These are phyloP conservation scores for Nicotiana undulata DNA, from an alignment of 257 asterid species.

Conservation along the genomic window DNA sequence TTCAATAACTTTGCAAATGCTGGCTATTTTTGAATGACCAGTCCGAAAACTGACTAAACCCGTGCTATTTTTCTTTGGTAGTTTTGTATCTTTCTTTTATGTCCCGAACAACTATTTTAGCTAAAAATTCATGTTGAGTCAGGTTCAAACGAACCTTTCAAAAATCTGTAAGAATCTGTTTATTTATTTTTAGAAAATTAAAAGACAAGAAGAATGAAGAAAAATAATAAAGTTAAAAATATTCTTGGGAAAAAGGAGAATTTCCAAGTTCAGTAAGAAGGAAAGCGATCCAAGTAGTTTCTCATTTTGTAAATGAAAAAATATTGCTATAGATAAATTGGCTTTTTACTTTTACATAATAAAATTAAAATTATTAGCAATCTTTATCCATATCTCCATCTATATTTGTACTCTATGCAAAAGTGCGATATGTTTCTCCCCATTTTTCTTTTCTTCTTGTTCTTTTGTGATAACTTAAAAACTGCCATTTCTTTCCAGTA, in stretches of 20 bases:
- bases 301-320: neutral
- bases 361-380: neutral
- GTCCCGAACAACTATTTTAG: too few species aligned
- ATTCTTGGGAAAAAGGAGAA: neutral
- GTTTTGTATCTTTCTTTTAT: too few species aligned
- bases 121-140: too few species aligned
- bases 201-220: too few species aligned
- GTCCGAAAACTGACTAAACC: too few species aligned
- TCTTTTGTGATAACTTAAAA: neutral
- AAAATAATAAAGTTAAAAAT: neutral
- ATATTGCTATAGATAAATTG: neutral
- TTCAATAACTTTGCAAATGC: too few species aligned
- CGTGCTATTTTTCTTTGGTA: too few species aligned
- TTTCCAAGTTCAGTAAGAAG: neutral
- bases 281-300: neutral
- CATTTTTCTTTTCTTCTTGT: neutral
- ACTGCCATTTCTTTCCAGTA: too few species aligned
- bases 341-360: constrained; percentile 1
- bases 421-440: neutral
- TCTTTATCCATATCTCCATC: neutral
- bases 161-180: too few species aligned
- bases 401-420: neutral
- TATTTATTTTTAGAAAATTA: too few species aligned
- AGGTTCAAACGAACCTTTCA: too few species aligned
- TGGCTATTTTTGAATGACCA: too few species aligned